Evolutionary conservation across 345 rosid species (phyloP).

Genomic region (Eutrema heterophyllum): DNA sequence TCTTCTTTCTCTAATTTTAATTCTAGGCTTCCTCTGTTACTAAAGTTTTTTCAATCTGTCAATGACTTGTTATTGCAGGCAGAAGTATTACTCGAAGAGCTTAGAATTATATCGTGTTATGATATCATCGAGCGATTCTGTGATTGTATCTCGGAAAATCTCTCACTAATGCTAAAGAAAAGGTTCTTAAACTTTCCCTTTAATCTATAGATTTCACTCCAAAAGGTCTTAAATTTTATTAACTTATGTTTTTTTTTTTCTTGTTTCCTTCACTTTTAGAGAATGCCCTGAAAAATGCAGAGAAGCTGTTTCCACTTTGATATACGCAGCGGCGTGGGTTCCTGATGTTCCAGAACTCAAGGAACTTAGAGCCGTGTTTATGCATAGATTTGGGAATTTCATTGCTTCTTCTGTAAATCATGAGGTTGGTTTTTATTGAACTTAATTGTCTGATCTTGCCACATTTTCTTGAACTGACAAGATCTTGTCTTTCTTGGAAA

Average conservation of each 20-base stretch:
- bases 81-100: conserved; percentile 63
- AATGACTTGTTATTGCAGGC: conserved; percentile 43
- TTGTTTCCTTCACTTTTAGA: conserved; percentile 30
- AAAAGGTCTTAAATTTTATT: neutral
- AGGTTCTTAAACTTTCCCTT: conserved; percentile 29
- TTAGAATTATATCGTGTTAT: conserved; percentile 50
- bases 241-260: neutral
- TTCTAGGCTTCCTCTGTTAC: neutral
- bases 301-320: conserved; percentile 69
- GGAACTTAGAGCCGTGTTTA: conserved; percentile 52
- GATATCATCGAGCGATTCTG: conserved; percentile 52
- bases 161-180: conserved; percentile 53
- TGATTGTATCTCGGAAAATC: conserved; percentile 39
- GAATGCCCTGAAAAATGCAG: conserved; percentile 82
- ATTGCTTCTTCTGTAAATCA: conserved; percentile 38
- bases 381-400: conserved; percentile 51
- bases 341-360: conserved; percentile 77
- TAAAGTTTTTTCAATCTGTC: neutral
- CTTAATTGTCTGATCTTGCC: neutral
- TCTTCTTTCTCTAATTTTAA: neutral
- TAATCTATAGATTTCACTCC: neutral
- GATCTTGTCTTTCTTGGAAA: neutral
- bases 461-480: neutral
- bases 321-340: conserved; percentile 81
- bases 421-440: conserved; percentile 41